phyloP scores from a whole-genome alignment of 108 stramenopile species.

The Nannochloropsis oceanica region DNA sequence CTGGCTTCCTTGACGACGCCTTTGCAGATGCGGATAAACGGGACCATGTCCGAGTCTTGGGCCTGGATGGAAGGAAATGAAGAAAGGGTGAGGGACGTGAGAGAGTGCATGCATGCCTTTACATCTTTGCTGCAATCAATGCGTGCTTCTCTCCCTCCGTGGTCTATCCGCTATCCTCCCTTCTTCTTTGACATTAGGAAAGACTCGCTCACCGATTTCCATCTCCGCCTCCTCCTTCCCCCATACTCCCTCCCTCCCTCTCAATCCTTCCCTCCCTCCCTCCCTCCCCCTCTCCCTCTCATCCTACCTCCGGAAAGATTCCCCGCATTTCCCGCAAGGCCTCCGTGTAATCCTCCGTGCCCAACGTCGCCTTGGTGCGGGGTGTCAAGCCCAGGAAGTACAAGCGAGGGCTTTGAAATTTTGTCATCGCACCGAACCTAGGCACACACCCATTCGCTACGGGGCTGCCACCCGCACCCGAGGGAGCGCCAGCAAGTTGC shows the following conservation, averaged over 20 bases:
- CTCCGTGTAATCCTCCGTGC: not conserved
- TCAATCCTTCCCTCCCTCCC: not conserved
- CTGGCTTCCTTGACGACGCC: not conserved
- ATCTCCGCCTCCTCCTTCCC: not conserved
- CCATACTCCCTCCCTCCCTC: too few relatives aligned
- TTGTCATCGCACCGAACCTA: not conserved
- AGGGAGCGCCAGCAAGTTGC: not conserved
- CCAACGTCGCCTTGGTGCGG: not conserved
- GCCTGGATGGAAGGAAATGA: not conserved
- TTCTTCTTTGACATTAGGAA: too few relatives aligned
- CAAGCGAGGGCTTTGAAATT: not conserved
- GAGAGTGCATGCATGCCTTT: not conserved
- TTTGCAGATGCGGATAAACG: not conserved
- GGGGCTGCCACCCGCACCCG: not conserved
- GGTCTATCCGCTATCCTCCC: too few relatives aligned
- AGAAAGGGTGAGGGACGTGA: not conserved
- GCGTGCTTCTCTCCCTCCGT: too few relatives aligned
- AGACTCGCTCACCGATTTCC: too few relatives aligned
- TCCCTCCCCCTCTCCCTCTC: not conserved
- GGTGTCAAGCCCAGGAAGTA: not conserved
- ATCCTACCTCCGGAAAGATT: not conserved
- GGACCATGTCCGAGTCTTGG: not conserved
- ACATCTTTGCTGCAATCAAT: too few relatives aligned
- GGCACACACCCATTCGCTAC: not conserved
- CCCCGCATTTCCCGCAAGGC: not conserved